Percentiles rank a stretch among this genome's conserved stretches.
Evolutionary conservation across 2,329 filamentous ascomycete species (phyloP).

Genomic region (Dothiorella sarmentorum): DNA sequence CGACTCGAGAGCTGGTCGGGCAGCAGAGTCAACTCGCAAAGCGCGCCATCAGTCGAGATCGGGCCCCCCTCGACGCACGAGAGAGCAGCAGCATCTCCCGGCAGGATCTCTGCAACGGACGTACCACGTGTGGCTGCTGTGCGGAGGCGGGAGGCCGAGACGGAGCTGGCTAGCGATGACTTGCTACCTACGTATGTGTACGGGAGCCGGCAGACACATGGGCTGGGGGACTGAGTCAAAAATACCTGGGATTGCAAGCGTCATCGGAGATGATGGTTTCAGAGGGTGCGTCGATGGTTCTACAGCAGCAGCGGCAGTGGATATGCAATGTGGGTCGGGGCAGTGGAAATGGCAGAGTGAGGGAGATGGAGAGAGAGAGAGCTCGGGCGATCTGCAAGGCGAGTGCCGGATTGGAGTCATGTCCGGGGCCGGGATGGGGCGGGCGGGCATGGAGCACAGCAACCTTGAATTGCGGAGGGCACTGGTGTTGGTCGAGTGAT

Average conservation of each 20-base stretch:
- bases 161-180: conserved; percentile 13
- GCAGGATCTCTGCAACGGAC: not conserved
- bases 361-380: not conserved
- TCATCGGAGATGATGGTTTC: conserved; percentile 18
- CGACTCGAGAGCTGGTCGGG: not conserved
- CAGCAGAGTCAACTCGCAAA: not conserved
- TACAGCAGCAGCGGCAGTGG: conserved; percentile 13
- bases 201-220: not conserved
- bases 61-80: not conserved
- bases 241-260: not conserved
- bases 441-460: not conserved
- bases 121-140: not conserved
- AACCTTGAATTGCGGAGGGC: not conserved
- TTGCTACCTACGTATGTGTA: no score
- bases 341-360: not conserved
- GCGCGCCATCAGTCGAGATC: not conserved
- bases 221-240: not conserved
- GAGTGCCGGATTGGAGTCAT: not conserved
- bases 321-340: conserved; percentile 14
- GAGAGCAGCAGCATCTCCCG: not conserved
- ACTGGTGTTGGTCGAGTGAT: conserved; percentile 22
- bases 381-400: not conserved
- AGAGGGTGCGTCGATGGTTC: conserved; percentile 4
- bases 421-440: not conserved
- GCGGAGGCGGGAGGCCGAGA: conserved; percentile 12